A percentile compares a stretch with the other conserved stretches of the same genome.
phyloP scores from a whole-genome alignment of 176 grass and related monocot genomes.

The Microstegium vimineum region DNA sequence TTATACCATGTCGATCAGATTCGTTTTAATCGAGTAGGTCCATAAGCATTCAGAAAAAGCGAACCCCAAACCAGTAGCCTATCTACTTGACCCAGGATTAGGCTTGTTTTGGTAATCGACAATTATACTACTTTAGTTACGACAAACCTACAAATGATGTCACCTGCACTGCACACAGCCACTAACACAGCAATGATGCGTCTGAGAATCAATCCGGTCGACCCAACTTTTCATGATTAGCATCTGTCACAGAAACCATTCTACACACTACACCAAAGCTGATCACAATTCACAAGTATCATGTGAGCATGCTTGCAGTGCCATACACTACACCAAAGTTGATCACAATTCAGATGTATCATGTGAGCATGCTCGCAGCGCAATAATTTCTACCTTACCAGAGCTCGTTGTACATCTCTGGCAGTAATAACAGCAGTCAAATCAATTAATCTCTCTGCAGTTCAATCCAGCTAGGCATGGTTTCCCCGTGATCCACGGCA shows the following conservation, averaged over 20 bases:
- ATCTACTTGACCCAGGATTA: not conserved
- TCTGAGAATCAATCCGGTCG: not conserved
- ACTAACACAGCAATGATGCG: not conserved
- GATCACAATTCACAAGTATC: constrained; percentile 27
- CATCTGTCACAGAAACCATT: not conserved
- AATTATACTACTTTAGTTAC: not conserved
- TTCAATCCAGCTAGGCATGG: not conserved
- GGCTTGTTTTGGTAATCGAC: not conserved
- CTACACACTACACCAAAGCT: not conserved
- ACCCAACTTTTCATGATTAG: constrained; percentile 21
- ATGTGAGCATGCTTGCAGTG: not conserved
- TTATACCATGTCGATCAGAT: not conserved
- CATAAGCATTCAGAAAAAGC: not conserved
- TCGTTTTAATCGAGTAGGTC: not conserved
- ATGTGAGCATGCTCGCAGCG: not conserved
- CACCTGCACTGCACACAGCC: not conserved
- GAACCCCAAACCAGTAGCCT: not conserved
- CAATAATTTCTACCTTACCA: not conserved
- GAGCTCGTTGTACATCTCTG: not conserved
- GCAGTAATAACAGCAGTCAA: not conserved
- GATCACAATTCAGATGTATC: constrained; percentile 4
- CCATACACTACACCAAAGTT: not conserved
- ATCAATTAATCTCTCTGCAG: constrained; percentile 4
- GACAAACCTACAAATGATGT: not conserved
- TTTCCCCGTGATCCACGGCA: not conserved